Evolutionary conservation across 2,329 filamentous ascomycete species (phyloP), one percentile per base, ranked within the genome.

Genomic region (Diaporthe sp.): DNA sequence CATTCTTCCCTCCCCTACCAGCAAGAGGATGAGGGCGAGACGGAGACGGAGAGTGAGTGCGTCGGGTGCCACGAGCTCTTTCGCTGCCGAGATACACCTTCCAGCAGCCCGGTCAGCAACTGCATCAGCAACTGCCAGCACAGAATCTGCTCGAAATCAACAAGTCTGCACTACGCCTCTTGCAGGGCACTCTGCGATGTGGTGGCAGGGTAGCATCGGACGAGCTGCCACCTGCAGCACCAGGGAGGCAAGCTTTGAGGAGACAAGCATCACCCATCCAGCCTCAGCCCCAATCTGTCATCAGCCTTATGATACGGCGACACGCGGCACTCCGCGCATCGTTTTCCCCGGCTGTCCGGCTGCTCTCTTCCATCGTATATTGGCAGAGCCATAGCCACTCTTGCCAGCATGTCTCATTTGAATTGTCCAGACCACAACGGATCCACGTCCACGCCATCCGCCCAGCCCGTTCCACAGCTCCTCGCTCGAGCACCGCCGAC

Each of bases 261-360:
- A 19, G 19, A 55, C 65, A 55, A 55, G 49, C 65, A 70, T 70
- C 19, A 70, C 46, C 65, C 65, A 70, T 31, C 34, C 31, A 53
- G 46, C 31, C 65, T 39, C 65, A 53, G 65, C 65, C 65, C 65
- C 65, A 53, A 28, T 53, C 65, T 53, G 46, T 42, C 65, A 70
- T 70, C 65, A 70, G 65, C 65, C 65, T 70, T 70, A 31, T 70
- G 34, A 42, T 15, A 70, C 65, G 34, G 65, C 65, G 65, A 70
- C 65, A 70, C 49, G 65, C 65, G 65, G 65, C 65, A 55, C 4
- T 22, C 49, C 6, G 8, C 15, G 22, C 49, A 42, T 42, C 65
- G 31, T 39, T 37, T 25, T 39, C 46, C 44, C 46, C 46, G 44
- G 62, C 12, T 68, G 31, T 22, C 19, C 25, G 9, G 17, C 28